A percentile compares a stretch with the other conserved stretches of the same genome.
Evolutionary conservation across 139 green algal genomes (phyloP).

Genomic region (Tetraselmis striata): DNA sequence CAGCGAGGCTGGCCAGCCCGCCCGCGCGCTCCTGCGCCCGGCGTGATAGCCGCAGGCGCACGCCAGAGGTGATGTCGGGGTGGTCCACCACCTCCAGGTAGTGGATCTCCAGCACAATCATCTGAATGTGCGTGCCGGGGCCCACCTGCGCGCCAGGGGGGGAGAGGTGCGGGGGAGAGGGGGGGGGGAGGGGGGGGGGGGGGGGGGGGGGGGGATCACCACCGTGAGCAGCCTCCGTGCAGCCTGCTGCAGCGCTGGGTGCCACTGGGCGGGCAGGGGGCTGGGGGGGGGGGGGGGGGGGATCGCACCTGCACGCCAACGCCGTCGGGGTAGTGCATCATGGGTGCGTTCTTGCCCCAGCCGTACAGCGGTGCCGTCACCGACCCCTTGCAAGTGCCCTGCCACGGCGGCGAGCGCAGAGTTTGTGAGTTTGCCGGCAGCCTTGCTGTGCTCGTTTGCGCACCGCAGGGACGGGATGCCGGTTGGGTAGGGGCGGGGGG

Average conservation of each 20-base stretch:
- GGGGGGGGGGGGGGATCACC: no score
- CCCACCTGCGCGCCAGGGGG: no score
- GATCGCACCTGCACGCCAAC: conserved; percentile 51
- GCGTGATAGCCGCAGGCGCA: neutral
- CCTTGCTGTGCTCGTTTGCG: no score
- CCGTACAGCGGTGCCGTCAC: conserved; percentile 53
- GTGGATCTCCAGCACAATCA: conserved; percentile 19
- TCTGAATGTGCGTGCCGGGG: neutral
- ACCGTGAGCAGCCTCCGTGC: no score
- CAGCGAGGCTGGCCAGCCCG: conserved; percentile 7
- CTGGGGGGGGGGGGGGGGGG: no score
- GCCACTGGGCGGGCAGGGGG: no score
- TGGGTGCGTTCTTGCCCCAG: conserved; percentile 72
- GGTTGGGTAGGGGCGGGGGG: no score
- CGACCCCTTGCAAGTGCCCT: conserved; percentile 28
- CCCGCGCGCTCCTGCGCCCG: neutral
- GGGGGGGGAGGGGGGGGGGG: no score
- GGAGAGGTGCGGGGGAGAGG: no score
- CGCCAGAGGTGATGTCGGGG: neutral
- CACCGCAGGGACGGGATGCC: no score
- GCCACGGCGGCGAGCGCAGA: neutral
- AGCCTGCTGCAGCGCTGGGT: no score
- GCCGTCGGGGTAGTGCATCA: conserved; percentile 54
- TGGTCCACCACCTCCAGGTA: conserved; percentile 3
- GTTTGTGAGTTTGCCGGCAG: neutral